Evolutionary conservation across 805 yeast species (phyloP).

Genomic region (Nakazawaea peltata): DNA sequence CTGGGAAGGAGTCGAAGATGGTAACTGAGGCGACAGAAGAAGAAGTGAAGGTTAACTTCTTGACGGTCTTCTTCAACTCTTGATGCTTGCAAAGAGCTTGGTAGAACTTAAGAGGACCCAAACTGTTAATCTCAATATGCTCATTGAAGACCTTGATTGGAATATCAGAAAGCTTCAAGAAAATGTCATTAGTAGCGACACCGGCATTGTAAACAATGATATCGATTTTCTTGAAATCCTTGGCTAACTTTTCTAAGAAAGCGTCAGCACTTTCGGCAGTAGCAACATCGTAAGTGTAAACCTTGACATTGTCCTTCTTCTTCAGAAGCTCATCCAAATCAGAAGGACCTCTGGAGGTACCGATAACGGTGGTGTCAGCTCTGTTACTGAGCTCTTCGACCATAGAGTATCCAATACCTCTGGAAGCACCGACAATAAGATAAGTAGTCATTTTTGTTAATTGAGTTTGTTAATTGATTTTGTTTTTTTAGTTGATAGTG

Average conservation of each 20-base stretch:
- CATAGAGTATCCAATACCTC: slow-evolving; percentile 32
- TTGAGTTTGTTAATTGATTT: too few species aligned
- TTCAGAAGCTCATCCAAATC: background rate
- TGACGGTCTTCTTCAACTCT: background rate
- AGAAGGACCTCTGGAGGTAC: slow-evolving; percentile 1
- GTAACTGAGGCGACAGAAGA: background rate
- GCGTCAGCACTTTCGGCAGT: too few species aligned
- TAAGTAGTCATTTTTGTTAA: slow-evolving; percentile 17
- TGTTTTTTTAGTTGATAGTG: too few species aligned
- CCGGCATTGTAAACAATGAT: background rate
- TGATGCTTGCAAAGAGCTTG: too few species aligned
- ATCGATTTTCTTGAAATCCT: background rate
- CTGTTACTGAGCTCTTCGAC: slow-evolving; percentile 18
- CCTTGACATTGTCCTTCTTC: background rate
- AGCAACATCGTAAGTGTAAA: background rate
- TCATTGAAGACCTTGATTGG: background rate
- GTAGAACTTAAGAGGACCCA: background rate
- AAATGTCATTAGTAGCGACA: too few species aligned
- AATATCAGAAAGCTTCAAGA: too few species aligned
- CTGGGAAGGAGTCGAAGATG: background rate
- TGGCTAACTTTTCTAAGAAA: too few species aligned
- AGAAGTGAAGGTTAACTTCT: background rate
- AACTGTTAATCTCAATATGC: background rate
- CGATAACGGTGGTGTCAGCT: slow-evolving; percentile 17
- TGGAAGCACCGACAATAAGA: slow-evolving; percentile 34